phyloP scores from a whole-genome alignment of 805 yeast species.

The Kregervanrija pseudodelftensis region DNA sequence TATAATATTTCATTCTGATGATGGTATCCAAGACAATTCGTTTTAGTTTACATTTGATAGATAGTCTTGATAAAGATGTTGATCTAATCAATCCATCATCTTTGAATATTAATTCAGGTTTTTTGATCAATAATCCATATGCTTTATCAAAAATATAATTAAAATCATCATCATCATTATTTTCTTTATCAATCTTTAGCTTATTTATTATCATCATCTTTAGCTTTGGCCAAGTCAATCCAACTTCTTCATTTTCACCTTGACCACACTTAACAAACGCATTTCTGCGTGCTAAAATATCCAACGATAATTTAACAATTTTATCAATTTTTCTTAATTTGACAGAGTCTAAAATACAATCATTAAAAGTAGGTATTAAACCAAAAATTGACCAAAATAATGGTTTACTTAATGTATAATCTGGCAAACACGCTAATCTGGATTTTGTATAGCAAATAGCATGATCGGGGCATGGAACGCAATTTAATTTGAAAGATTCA shows the following conservation, averaged over 20 bases:
- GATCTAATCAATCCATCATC: constrained; percentile 17
- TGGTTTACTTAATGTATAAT: constrained; percentile 46
- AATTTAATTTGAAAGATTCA: constrained; percentile 47
- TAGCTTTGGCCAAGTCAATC: constrained; percentile 56
- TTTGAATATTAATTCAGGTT: constrained; percentile 15
- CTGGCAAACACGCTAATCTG: constrained; percentile 65
- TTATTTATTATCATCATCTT: constrained; percentile 48
- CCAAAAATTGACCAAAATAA: constrained; percentile 48
- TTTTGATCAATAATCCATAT: constrained; percentile 7
- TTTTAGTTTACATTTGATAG: constrained; percentile 23
- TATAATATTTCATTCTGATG: constrained; percentile 16
- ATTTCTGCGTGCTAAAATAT: constrained; percentile 61
- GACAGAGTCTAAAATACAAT: constrained; percentile 71
- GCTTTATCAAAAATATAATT: constrained; percentile 23
- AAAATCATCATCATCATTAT: constrained; percentile 13
- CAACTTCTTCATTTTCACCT: constrained; percentile 27
- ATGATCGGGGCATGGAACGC: constrained; percentile 77
- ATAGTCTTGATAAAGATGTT: constrained; percentile 21
- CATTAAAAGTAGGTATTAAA: constrained; percentile 51
- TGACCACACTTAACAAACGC: constrained; percentile 44
- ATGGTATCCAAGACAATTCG: constrained; percentile 17
- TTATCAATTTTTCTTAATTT: constrained; percentile 63
- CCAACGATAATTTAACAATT: constrained; percentile 58
- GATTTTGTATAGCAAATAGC: constrained; percentile 66
- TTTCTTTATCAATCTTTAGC: constrained; percentile 19